Evolutionary conservation across 768 basidiomycete genomes (phyloP).

Genomic region (Collybia sp.): DNA sequence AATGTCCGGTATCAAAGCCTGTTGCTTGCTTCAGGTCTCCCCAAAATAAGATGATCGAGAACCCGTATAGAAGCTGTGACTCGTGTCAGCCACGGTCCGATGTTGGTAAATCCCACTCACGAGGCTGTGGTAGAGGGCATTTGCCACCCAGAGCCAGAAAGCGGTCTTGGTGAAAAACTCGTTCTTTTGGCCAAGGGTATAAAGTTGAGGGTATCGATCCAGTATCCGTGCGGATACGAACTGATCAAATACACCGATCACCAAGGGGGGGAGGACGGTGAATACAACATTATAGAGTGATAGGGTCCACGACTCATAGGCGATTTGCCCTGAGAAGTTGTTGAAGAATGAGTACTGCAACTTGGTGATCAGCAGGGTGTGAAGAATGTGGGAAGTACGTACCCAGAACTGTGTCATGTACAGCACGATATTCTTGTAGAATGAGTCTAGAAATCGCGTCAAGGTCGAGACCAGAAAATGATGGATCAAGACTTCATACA

Average conservation of each 20-base stretch:
- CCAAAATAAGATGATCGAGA: conserved; percentile 90
- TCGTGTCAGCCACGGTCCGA: not conserved
- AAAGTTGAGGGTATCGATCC: conserved; percentile 95
- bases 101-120: conserved; percentile 35
- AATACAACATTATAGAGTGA: conserved; percentile 96
- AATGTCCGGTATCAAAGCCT: conserved; percentile 88
- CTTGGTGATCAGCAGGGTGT: conserved; percentile 1
- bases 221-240: conserved; percentile 96
- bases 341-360: conserved; percentile 97
- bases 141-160: conserved; percentile 90
- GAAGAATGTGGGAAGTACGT: conserved; percentile 7
- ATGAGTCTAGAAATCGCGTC: conserved; percentile 68
- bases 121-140: conserved; percentile 86
- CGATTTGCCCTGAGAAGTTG: conserved; percentile 98
- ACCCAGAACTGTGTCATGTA: conserved; percentile 99
- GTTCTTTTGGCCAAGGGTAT: conserved; percentile 91
- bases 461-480: not conserved
- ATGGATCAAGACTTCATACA: conserved; percentile 51
- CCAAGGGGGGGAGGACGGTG: conserved; percentile 92
- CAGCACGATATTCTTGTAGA: conserved; percentile 98
- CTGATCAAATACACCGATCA: conserved; percentile 97
- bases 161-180: conserved; percentile 87
- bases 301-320: conserved; percentile 98
- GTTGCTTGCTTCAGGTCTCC: conserved; percentile 79
- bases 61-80: conserved; percentile 74